Evolutionary conservation across 2,329 filamentous ascomycete genomes (phyloP).

Genomic region (Teratosphaeria nubilosa): DNA sequence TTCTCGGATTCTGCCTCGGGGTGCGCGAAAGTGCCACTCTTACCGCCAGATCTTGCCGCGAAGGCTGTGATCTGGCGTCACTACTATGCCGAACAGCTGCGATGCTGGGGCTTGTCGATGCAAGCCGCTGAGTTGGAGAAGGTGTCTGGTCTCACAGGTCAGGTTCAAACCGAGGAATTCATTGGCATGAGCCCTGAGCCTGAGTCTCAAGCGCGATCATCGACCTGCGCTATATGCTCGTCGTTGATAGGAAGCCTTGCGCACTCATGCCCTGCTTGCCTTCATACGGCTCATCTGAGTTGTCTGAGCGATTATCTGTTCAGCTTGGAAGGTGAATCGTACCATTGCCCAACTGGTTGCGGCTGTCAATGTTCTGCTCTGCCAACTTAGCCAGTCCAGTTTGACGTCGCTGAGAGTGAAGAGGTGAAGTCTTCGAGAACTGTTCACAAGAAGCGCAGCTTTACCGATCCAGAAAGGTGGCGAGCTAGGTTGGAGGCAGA

Average conservation of each 20-base stretch:
- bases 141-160: conserved; percentile 36
- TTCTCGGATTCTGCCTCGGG: conserved; percentile 43
- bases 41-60: conserved; percentile 35
- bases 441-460: conserved; percentile 14
- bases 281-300: conserved; percentile 18
- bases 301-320: conserved; percentile 15
- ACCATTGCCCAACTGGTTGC: conserved; percentile 22
- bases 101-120: conserved; percentile 47
- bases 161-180: neutral
- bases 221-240: conserved; percentile 20
- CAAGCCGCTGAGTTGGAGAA: conserved; percentile 50
- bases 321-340: conserved; percentile 7
- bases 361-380: conserved; percentile 19
- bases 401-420: neutral
- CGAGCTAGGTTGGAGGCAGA: conserved; percentile 12
- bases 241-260: conserved; percentile 15
- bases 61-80: conserved; percentile 45
- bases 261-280: conserved; percentile 22
- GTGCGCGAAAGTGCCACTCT: conserved; percentile 35
- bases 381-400: conserved; percentile 6
- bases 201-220: neutral
- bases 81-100: conserved; percentile 49
- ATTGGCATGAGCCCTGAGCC: neutral
- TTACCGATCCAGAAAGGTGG: conserved; percentile 18
- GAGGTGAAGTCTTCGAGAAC: neutral